A percentile compares a stretch with the other conserved stretches of the same genome.
phyloP scores from a whole-genome alignment of 2,329 filamentous ascomycete species.

The Chrysoporthe austroafricana region DNA sequence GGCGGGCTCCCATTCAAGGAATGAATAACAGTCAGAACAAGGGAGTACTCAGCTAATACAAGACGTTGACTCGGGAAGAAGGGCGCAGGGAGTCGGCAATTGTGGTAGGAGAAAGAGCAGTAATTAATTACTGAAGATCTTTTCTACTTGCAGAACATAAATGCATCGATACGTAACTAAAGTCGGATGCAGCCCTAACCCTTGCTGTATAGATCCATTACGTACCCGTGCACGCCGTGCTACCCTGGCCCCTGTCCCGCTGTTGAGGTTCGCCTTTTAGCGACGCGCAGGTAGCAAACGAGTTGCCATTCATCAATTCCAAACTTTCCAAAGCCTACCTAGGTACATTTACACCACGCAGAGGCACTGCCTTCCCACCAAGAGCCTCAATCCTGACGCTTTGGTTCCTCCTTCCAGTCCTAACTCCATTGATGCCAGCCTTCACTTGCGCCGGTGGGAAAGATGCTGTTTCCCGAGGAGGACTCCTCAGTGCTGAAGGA shows the following conservation, averaged over 20 bases:
- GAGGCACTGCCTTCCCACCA: not conserved
- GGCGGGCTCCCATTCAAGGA: no score
- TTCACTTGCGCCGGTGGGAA: constrained; percentile 27
- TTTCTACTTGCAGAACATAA: no score
- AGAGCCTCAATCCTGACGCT: not conserved
- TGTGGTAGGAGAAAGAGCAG: no score
- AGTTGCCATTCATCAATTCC: not conserved
- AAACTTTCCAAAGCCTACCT: not conserved
- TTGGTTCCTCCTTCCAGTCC: not conserved
- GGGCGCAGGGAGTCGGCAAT: no score
- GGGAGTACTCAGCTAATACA: not conserved
- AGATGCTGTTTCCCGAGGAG: constrained; percentile 66
- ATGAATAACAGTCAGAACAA: not conserved
- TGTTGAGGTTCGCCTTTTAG: not conserved
- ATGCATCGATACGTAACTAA: no score
- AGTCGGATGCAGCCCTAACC: not conserved
- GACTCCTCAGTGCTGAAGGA: constrained; percentile 68
- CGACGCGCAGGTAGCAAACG: not conserved
- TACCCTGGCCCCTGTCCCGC: not conserved
- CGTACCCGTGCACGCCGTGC: no score
- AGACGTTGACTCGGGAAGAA: no score
- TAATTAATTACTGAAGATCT: no score
- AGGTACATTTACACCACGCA: not conserved
- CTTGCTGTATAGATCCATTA: not conserved
- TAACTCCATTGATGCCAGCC: constrained; percentile 15